These are phyloP conservation scores for Hymenoscyphus scutula DNA, from an alignment of 2,329 filamentous ascomycete genomes.

Conservation along the genomic window DNA sequence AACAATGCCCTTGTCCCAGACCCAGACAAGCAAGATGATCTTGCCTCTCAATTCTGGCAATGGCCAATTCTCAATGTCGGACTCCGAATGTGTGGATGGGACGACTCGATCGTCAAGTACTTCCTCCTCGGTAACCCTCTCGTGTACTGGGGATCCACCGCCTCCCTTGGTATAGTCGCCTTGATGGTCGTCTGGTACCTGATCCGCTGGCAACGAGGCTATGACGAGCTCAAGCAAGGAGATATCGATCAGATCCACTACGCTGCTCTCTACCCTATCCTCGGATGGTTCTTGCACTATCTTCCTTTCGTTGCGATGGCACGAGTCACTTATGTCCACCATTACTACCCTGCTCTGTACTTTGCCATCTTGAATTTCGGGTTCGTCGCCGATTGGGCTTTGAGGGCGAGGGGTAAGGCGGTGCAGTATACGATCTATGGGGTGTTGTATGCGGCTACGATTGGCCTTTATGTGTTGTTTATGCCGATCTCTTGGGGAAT, in stretches of 20 bases:
- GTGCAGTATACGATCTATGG: slow-evolving; percentile 70
- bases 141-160: slow-evolving; percentile 92
- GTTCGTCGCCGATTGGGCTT: slow-evolving; percentile 83
- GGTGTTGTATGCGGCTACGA: slow-evolving; percentile 68
- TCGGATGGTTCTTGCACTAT: slow-evolving; percentile 96
- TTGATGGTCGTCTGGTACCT: slow-evolving; percentile 79
- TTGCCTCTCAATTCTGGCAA: slow-evolving; percentile 96
- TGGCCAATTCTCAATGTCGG: slow-evolving; percentile 96
- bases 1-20: slow-evolving; percentile 98
- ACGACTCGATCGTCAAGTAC: slow-evolving; percentile 93
- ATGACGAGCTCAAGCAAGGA: slow-evolving; percentile 70
- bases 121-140: slow-evolving; percentile 96
- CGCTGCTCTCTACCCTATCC: slow-evolving; percentile 81
- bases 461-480: slow-evolving; percentile 86
- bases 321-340: slow-evolving; percentile 97
- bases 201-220: slow-evolving; percentile 94
- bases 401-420: slow-evolving; percentile 61
- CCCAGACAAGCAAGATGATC: slow-evolving; percentile 97
- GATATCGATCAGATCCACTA: slow-evolving; percentile 97
- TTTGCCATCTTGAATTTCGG: slow-evolving; percentile 90
- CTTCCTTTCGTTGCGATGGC: slow-evolving; percentile 96
- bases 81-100: slow-evolving; percentile 98
- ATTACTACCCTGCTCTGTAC: slow-evolving; percentile 98
- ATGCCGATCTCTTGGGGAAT: slow-evolving; percentile 96
- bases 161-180: slow-evolving; percentile 69